Evolutionary conservation across 768 basidiomycete genomes (phyloP), one percentile per base, ranked within the genome.

Genomic region (Gyrodon lividus): DNA sequence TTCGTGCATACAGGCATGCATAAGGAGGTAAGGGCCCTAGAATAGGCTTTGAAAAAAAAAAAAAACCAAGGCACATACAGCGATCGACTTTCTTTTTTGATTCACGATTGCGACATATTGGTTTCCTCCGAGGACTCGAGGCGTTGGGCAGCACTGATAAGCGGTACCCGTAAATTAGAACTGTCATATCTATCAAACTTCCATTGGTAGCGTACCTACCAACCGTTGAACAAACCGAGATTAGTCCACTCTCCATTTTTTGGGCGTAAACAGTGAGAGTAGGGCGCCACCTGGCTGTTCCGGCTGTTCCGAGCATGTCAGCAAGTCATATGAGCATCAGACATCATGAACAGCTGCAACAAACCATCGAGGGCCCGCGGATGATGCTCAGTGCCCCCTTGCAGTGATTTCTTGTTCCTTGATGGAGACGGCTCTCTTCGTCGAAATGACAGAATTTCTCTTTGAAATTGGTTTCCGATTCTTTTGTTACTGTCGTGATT

Each of bases 301-400:
- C 23, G 14, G 22, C 8, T 40, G 5, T 22, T 16, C 19, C n/a
- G n/a, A n/a, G 46, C 22, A 52, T 20, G 46, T 43, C 58, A 60
- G 35, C 45, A 38, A 26, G 23, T 26, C 41, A n/a, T 43, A 28
- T 24, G 41, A 39, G 42, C 37, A 47, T 51, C 31, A 34, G 17
- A 19, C n/a, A 28, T 23, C 17, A 24, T 26, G 8, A 28, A 26
- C 24, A 9, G 16, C 23, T 43, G 14, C 10, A 54, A 56, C 55
- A 65, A 56, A 59, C 53, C 40, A 65, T 65, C 55, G 55, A 47
- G 52, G 54, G 43, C 38, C 62, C 59, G 65, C 64, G 65, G 65
- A 67, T 63, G 46, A 51, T 2, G 33, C 9, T 24, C 23, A 52
- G 23, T 54, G 48, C 28, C 41, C 23, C 43, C 16, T 30, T 39